Evolutionary conservation across 2,329 filamentous ascomycete genomes (phyloP), one percentile per base, ranked within the genome.

Genomic region (Penicillium sp.): DNA sequence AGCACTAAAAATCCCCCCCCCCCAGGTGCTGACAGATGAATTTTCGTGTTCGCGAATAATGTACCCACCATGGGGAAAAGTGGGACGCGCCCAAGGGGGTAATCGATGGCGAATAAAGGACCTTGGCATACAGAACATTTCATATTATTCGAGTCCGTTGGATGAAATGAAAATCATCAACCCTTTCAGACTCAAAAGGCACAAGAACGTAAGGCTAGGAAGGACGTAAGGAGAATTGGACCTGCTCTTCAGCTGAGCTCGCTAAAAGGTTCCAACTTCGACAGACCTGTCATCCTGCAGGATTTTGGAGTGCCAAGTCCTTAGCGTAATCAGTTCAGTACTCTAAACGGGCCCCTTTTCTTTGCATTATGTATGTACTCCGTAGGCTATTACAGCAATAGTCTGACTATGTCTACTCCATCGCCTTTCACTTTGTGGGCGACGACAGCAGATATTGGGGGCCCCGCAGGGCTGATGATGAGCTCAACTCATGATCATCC

Each of bases 31-130:
- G 30, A 33, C 30, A 11, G 30, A 33, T 33, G 30, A 33, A 11
- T 33, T 33, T 37, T 48, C 55, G 55, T 46, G 55, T 51, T n/a
- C 55, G 59, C 59, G 61, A 57, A 65, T 62, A 67, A 67, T 68
- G 64, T 60, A 61, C 46, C 60, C 62, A 64, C 63, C 61, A 49
- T 43, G 57, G 57, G 60, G 57, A 59, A 46, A 48, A 62, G 60
- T 60, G 65, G 64, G 62, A 66, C 65, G 65, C 62, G 62, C 60
- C 59, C 11, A 58, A 68, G 65, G 66, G 65, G 62, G 45, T 7
- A 57, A 59, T 53, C 45, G 57, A 61, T 57, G 46, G 35, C 35
- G 35, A 37, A 37, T 33, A 10, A 33, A 11, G 6, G 35, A 37
- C 11, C 35, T 37, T 14, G 4, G 35, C 35, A 37, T 4, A 37